Evolutionary conservation across 129 eudicot species (phyloP), one percentile per base, ranked within the genome.

Genomic region (Saposhnikovia divaricata): DNA sequence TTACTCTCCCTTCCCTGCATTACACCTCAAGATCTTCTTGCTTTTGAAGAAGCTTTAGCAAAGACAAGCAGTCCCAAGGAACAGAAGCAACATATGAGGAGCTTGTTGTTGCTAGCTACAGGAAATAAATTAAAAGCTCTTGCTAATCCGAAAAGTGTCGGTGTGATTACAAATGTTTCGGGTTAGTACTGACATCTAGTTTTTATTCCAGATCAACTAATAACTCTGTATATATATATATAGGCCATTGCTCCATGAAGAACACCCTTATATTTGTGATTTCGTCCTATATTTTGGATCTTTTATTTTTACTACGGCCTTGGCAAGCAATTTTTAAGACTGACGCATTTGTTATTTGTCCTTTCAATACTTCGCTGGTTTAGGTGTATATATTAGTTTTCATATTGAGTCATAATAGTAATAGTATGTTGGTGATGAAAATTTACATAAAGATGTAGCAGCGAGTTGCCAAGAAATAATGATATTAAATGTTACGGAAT

Each of bases 11-110:
- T 95, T 74, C 97, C 98, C 38, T 79, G 87, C 88, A 89, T 95
- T 77, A 82, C 84, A 28, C 94, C 80, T 31, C 91, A 90, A 89
- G 96, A 92, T 86, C 79, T 95, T 74, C 80, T 78, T 80, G 97
- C 96, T 73, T 95, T 95, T 79, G 98, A 95, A 87, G 97, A 95
- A 86, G 94, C 96, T 69, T 80, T 92, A 87, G 79, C 91, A 44
- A 95, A 92, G 84, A 95, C 96, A 34, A 81, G 83, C 80, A 95
- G 97, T 81, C 92, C 93, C 3, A 92, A 92, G 85, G 98, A 94
- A 88, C 98, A 94, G 85, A 94, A 94, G 83, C 96, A 90, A 82
- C 97, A 87, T 69, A 92, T 92, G 96, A 92, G 77, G 85, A 92
- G 96, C 86, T 87, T 94, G 70, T 87, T 94, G 80, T 53, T 92